phyloP scores from a whole-genome alignment of 2,329 filamentous ascomycete species.

The Huntiella decipiens region DNA sequence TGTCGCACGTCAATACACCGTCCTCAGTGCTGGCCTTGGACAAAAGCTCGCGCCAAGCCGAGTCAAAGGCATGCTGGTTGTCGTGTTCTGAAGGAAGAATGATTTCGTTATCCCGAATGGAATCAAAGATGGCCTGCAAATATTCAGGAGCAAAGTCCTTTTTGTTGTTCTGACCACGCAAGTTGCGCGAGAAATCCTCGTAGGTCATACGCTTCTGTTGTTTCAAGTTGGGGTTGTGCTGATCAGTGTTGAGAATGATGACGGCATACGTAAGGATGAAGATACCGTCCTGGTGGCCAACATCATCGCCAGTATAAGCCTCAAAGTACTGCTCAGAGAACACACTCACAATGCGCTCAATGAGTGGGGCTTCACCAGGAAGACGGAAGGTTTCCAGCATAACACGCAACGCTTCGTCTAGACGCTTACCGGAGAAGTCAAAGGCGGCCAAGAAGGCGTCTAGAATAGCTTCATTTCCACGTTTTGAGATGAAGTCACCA shows the following conservation, averaged over 20 bases:
- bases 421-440: slow-evolving; percentile 67
- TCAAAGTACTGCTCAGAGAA: slow-evolving; percentile 78
- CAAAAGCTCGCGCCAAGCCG: slow-evolving; percentile 89
- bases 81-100: slow-evolving; percentile 95
- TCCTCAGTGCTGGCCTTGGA: slow-evolving; percentile 64
- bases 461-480: slow-evolving; percentile 67
- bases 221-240: slow-evolving; percentile 83
- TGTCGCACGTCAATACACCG: slow-evolving; percentile 60
- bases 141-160: slow-evolving; percentile 73
- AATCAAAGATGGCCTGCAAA: slow-evolving; percentile 70
- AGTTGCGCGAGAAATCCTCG: slow-evolving; percentile 65
- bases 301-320: slow-evolving; percentile 44
- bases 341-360: slow-evolving; percentile 74
- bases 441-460: slow-evolving; percentile 73
- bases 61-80: slow-evolving; percentile 89
- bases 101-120: slow-evolving; percentile 84
- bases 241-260: slow-evolving; percentile 93
- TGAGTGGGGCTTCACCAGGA: slow-evolving; percentile 80
- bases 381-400: slow-evolving; percentile 85
- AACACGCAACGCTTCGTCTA: slow-evolving; percentile 75
- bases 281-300: slow-evolving; percentile 71
- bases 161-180: slow-evolving; percentile 76
- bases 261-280: slow-evolving; percentile 90
- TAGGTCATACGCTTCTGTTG: slow-evolving; percentile 64
- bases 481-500: slow-evolving; percentile 86